These are phyloP conservation scores for Lolium perenne DNA, from an alignment of 176 grass and related monocot species.

Conservation along the genomic window DNA sequence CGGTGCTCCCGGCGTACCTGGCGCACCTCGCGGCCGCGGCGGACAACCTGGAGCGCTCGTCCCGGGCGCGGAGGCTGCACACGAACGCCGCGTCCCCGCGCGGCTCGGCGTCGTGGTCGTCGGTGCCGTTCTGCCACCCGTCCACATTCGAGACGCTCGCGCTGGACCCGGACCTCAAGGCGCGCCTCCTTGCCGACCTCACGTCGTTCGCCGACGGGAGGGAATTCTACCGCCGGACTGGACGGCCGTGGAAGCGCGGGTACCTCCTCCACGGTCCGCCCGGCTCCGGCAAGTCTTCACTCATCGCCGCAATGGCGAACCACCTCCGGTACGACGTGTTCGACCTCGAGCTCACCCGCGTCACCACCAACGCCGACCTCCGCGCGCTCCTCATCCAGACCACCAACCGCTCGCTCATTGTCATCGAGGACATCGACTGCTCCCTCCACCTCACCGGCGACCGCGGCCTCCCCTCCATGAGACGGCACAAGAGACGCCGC, in stretches of 20 bases:
- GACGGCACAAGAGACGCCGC: conserved; percentile 50
- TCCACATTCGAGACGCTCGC: conserved; percentile 93
- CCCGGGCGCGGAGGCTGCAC: conserved; percentile 74
- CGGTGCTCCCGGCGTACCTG: conserved; percentile 74
- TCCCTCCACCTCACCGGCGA: conserved; percentile 90
- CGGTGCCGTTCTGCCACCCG: conserved; percentile 86
- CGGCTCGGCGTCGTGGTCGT: conserved; percentile 64
- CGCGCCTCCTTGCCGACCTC: conserved; percentile 73
- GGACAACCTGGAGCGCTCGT: conserved; percentile 79
- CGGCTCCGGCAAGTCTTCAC: conserved; percentile 85
- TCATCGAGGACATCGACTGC: conserved; percentile 98
- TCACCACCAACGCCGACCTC: conserved; percentile 79
- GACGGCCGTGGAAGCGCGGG: conserved; percentile 86
- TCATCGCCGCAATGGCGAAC: conserved; percentile 95
- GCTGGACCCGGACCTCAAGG: conserved; percentile 72
- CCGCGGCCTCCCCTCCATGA: conserved; percentile 54
- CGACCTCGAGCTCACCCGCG: conserved; percentile 91
- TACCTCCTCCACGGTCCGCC: conserved; percentile 91
- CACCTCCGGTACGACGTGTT: conserved; percentile 94
- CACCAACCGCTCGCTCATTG: conserved; percentile 86
- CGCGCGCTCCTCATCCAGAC: conserved; percentile 86
- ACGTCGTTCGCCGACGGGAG: conserved; percentile 66
- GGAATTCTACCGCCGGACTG: conserved; percentile 85
- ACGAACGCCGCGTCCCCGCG: conserved; percentile 65
- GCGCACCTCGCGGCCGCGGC: conserved; percentile 67